These are phyloP conservation scores for Beta lomatogona DNA, from an alignment of 179 eudicot genomes.

Conservation along the genomic window DNA sequence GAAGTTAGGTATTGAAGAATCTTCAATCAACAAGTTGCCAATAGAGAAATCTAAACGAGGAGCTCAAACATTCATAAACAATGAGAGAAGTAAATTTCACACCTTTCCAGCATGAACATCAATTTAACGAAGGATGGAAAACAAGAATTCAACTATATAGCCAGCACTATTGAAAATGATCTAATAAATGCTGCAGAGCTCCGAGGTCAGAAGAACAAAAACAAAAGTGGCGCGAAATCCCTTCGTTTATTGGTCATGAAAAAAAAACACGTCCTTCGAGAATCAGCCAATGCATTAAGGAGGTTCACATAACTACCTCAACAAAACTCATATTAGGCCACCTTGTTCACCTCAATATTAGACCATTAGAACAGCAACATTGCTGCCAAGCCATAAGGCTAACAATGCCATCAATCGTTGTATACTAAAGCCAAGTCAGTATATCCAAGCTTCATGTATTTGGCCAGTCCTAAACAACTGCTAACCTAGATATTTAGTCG, in stretches of 20 bases:
- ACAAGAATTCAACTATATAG: not conserved
- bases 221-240: not conserved
- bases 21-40: not conserved
- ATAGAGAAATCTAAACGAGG: not conserved
- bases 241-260: not conserved
- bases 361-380: not conserved
- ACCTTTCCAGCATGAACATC: not conserved
- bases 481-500: conserved; percentile 5
- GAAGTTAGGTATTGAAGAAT: not conserved
- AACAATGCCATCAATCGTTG: not conserved
- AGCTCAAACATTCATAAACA: not conserved
- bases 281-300: not conserved
- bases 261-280: not conserved
- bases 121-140: not conserved
- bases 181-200: not conserved
- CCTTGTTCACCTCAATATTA: not conserved
- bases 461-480: not conserved
- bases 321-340: not conserved
- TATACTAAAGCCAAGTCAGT: not conserved
- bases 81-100: not conserved
- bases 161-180: not conserved
- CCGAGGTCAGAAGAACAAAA: not conserved
- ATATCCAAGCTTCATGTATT: not conserved
- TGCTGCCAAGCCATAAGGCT: not conserved
- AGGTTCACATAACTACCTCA: not conserved